Evolutionary conservation across 805 yeast genomes (phyloP).

Genomic region (Sungouiozyma intestinalis): DNA sequence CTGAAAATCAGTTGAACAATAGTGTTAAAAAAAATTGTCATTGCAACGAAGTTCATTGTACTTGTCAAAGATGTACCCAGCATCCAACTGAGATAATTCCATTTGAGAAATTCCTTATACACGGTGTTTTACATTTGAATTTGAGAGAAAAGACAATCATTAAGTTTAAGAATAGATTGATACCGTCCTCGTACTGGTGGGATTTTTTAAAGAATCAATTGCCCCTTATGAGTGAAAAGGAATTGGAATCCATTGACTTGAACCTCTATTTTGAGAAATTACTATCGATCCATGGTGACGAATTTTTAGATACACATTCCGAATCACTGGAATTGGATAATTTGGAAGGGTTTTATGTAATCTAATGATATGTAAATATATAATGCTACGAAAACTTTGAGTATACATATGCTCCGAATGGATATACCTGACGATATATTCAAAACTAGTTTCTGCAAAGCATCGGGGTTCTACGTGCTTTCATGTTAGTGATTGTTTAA

Average conservation of each 20-base stretch:
- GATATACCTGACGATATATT: background rate
- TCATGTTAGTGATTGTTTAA: conserved; percentile 2
- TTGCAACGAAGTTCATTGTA: conserved; percentile 18
- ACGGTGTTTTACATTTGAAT: conserved; percentile 20
- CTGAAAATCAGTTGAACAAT: background rate
- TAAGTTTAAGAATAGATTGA: conserved; percentile 18
- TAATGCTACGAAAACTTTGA: too few species aligned
- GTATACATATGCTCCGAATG: background rate
- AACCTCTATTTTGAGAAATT: conserved; percentile 22
- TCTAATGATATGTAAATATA: background rate
- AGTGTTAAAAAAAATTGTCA: conserved; percentile 10
- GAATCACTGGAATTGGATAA: conserved; percentile 5
- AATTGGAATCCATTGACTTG: conserved; percentile 17
- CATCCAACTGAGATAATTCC: conserved; percentile 23
- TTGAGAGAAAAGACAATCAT: conserved; percentile 21
- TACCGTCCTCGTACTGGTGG: conserved; percentile 29
- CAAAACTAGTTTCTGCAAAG: background rate
- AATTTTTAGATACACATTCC: conserved; percentile 10
- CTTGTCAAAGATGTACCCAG: conserved; percentile 15
- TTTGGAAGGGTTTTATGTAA: conserved; percentile 9
- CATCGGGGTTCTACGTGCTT: background rate
- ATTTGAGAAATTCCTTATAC: conserved; percentile 16
- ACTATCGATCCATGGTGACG: conserved; percentile 10
- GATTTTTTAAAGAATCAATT: conserved; percentile 19
- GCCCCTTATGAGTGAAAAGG: conserved; percentile 15